These are phyloP conservation scores for Alternaria consortialis DNA, from an alignment of 2,329 filamentous ascomycete species.

Conservation along the genomic window DNA sequence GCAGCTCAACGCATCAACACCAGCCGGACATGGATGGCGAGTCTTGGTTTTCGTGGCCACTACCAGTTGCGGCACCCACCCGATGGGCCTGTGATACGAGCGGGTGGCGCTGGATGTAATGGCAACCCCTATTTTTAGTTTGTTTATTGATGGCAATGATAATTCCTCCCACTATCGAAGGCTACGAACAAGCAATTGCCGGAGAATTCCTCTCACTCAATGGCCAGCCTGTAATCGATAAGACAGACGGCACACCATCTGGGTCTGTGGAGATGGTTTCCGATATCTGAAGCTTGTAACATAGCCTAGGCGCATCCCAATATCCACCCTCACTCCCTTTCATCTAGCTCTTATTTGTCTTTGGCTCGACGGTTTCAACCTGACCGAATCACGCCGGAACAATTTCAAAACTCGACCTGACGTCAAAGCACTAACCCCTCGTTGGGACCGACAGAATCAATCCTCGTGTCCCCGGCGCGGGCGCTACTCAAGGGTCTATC, in stretches of 20 bases:
- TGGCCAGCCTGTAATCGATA: constrained; percentile 12
- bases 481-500: constrained; percentile 6
- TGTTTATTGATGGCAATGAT: constrained; percentile 11
- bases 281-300: not conserved
- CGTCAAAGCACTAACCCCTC: constrained; percentile 3
- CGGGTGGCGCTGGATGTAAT: constrained; percentile 25
- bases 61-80: constrained; percentile 23
- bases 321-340: constrained; percentile 12
- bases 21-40: constrained; percentile 25
- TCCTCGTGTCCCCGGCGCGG: not conserved
- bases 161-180: not conserved
- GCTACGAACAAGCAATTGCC: not conserved
- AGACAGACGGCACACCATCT: constrained; percentile 4
- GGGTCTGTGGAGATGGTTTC: constrained; percentile 13
- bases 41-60: constrained; percentile 32
- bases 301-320: constrained; percentile 11
- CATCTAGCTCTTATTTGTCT: constrained; percentile 10
- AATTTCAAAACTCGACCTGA: constrained; percentile 6
- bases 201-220: not conserved
- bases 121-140: constrained; percentile 33
- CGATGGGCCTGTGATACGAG: constrained; percentile 29
- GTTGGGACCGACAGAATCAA: constrained; percentile 4
- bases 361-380: constrained; percentile 12
- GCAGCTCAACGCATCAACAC: constrained; percentile 19
- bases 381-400: constrained; percentile 4